These are phyloP conservation scores for Phaeoacremonium minimum DNA, from an alignment of 2,329 filamentous ascomycete species.

Conservation along the genomic window DNA sequence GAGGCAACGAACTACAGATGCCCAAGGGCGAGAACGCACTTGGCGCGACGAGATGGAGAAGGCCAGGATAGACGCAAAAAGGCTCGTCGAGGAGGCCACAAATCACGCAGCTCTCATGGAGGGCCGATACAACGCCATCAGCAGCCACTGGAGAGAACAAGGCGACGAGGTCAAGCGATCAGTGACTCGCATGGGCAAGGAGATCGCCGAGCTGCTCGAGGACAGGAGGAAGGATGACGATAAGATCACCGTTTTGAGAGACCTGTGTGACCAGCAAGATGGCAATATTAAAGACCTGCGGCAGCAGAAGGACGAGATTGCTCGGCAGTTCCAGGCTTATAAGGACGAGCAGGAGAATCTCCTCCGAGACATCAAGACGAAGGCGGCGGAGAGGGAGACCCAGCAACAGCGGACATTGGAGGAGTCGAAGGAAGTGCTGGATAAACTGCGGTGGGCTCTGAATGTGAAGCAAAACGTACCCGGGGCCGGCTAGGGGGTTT, in stretches of 20 bases:
- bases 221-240: constrained; percentile 57
- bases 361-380: constrained; percentile 54
- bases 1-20: constrained; percentile 54
- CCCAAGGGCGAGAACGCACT: constrained; percentile 53
- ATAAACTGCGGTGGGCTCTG: constrained; percentile 70
- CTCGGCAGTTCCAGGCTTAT: constrained; percentile 57
- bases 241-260: constrained; percentile 59
- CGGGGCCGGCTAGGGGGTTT: constrained; percentile 49
- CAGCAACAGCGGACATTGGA: constrained; percentile 57
- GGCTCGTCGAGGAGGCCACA: constrained; percentile 62
- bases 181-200: constrained; percentile 41
- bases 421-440: constrained; percentile 55
- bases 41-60: constrained; percentile 64
- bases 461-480: constrained; percentile 59
- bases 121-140: constrained; percentile 64
- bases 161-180: constrained; percentile 56
- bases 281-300: constrained; percentile 58
- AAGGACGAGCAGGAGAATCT: constrained; percentile 59
- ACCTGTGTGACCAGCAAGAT: constrained; percentile 70
- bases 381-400: constrained; percentile 52
- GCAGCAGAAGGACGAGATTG: constrained; percentile 59
- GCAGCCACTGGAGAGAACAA: constrained; percentile 63
- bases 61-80: constrained; percentile 52
- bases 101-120: constrained; percentile 63
- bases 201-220: constrained; percentile 50